Percentiles rank a stretch among this genome's conserved stretches.
phyloP scores from a whole-genome alignment of 805 yeast genomes.

The Nakazawaea populi region DNA sequence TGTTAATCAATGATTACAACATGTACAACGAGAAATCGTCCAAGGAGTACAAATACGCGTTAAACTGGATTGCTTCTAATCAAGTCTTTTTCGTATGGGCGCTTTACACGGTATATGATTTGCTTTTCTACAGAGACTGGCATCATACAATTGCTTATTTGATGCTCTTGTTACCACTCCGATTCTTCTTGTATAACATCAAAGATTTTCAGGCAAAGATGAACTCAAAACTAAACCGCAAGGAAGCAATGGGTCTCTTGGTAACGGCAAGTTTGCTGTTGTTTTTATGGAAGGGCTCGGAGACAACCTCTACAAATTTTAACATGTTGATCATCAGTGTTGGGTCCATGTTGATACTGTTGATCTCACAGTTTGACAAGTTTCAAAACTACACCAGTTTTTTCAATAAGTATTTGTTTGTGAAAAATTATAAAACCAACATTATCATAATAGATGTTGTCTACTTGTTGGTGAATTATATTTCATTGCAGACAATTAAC shows the following conservation, averaged over 20 bases:
- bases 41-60: constrained; percentile 11
- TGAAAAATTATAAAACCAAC: constrained; percentile 19
- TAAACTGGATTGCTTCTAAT: constrained; percentile 7
- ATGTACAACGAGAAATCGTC: constrained; percentile 16
- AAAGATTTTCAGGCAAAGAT: neutral
- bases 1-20: constrained; percentile 16
- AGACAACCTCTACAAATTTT: constrained; percentile 12
- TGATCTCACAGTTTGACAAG: constrained; percentile 24
- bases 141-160: constrained; percentile 14
- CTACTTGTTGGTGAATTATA: constrained; percentile 10
- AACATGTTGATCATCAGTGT: constrained; percentile 24
- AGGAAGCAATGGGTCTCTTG: neutral
- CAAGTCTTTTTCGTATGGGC: constrained; percentile 16
- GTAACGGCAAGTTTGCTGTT: neutral
- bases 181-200: constrained; percentile 15
- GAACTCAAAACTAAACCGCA: neutral
- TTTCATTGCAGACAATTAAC: neutral
- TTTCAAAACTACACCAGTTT: constrained; percentile 11
- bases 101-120: constrained; percentile 14
- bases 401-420: constrained; percentile 18
- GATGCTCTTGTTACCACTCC: constrained; percentile 16
- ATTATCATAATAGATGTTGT: constrained; percentile 16
- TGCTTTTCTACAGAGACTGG: neutral
- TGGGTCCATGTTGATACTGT: constrained; percentile 22
- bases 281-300: neutral